Base-by-base conservation (phyloP, 768 basidiomycete species). In the Gelatoporia subvermispora region DNA sequence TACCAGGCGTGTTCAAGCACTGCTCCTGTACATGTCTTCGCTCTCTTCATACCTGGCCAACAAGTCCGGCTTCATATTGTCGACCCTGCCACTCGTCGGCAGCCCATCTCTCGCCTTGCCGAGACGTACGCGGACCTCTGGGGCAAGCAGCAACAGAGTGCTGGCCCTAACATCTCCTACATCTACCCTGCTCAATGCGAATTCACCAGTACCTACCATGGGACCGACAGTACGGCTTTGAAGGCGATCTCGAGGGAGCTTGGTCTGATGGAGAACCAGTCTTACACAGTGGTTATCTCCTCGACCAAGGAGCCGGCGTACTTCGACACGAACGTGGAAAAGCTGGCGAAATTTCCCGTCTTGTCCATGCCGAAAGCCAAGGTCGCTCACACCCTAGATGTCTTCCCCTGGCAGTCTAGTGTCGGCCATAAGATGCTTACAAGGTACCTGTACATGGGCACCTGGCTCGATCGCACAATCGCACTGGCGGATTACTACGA, bases 401-500 rank as follows among this genome's bases (percentile, higher is more conserved):
- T 88, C 37, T 88, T 96, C 60, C 87, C 87, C 9, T 98, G 95
- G 94, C 88, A 97, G 56, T 70, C 78, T 0, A 79, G 87, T 55
- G 87, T 92, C 17, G 82, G 83, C 0, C 74, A 82, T 54, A 90
- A 88, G 64, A 87, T 98, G 84, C 65, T 96, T 47, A 77, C 70
- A 20, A 86, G 93, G 31, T 98, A 93, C 62, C 72, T 98, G 18
- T 73, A 74, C 31, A 66, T 91, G 35, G 88, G 91, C 0, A 55
- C 69, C 2, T 95, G 91, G 89, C 66, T 98, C 36, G 84, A 90
- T 58, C 78, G 85, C 20, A 77, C 85, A 55, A 74, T 89, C 3
- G 77, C 85, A 4, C 77, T 93, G 34, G 88, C 95, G 0, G 79
- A 87, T 54, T 94, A 96, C 59, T 94, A 92, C 60, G 91, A 98